Conservation (phyloP, 1,284 basidiomycete species). For the Amylostereum areolatum region DNA sequence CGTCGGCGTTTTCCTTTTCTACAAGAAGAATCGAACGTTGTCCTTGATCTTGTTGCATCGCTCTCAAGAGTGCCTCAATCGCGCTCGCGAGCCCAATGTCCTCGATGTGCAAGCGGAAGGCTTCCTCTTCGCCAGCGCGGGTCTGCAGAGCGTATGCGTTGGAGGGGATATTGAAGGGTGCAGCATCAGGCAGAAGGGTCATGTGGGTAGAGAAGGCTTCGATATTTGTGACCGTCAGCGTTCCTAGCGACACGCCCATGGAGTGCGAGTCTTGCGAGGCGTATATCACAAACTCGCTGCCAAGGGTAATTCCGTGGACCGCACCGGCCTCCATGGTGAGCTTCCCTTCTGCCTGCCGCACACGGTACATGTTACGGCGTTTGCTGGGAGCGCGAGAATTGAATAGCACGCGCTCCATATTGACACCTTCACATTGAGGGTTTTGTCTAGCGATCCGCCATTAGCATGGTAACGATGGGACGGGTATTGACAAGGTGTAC, state of each 20-base stretch:
- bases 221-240: neutral
- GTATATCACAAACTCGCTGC: slow-evolving; percentile 9
- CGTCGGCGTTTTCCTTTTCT: slow-evolving; percentile 1
- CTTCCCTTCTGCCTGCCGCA: neutral
- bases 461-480: too few relatives aligned
- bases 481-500: slow-evolving; percentile 3
- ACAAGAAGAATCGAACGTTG: neutral
- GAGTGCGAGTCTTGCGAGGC: neutral
- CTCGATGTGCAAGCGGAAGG: neutral
- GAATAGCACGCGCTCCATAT: slow-evolving; percentile 14
- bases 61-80: neutral
- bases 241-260: neutral
- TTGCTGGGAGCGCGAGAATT: slow-evolving; percentile 8
- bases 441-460: slow-evolving; percentile 9
- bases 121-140: neutral
- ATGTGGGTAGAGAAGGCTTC: neutral
- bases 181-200: neutral
- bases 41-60: neutral
- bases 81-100: neutral
- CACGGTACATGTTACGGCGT: slow-evolving; percentile 5
- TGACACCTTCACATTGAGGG: slow-evolving; percentile 17
- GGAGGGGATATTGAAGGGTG: neutral
- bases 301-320: slow-evolving; percentile 13
- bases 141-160: neutral
- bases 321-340: slow-evolving; percentile 14